Evolutionary conservation across 257 asterid genomes (phyloP).

Genomic region (Craterostigma plantagineum): DNA sequence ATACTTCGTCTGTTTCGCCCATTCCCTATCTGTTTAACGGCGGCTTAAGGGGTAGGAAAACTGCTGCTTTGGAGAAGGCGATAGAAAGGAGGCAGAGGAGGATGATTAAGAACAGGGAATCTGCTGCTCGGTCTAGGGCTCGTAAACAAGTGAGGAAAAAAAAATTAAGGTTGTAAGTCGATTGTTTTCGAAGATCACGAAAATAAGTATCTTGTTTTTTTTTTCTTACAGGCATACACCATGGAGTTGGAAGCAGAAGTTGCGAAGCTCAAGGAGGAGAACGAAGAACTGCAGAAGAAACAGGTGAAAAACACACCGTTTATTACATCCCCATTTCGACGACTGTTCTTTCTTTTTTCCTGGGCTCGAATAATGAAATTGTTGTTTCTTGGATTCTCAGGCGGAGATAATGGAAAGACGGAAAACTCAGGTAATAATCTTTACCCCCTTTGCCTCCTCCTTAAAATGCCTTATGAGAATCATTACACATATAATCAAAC

Average conservation of each 20-base stretch:
- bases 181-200: not conserved
- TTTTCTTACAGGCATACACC: constrained; percentile 45
- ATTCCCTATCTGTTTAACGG: constrained; percentile 57
- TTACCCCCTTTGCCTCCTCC: no score
- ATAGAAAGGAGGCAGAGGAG: constrained; percentile 94
- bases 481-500: no score
- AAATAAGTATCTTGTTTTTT: no score
- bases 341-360: not conserved
- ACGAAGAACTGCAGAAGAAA: constrained; percentile 45
- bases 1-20: constrained; percentile 59
- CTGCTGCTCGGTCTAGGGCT: constrained; percentile 95
- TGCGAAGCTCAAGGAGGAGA: constrained; percentile 80
- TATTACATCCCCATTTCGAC: not conserved
- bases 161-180: no score
- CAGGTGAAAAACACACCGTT: constrained; percentile 26
- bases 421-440: constrained; percentile 28
- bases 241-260: constrained; percentile 85
- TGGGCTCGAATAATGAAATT: not conserved
- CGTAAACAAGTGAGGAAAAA: constrained; percentile 97
- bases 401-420: constrained; percentile 23
- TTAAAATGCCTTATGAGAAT: constrained; percentile 1
- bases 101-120: constrained; percentile 89
- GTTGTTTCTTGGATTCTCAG: constrained; percentile 11
- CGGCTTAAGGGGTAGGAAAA: constrained; percentile 50
- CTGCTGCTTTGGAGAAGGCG: constrained; percentile 63